Base-by-base conservation (phyloP, 768 basidiomycete species). In the Serendipita sp. region DNA sequence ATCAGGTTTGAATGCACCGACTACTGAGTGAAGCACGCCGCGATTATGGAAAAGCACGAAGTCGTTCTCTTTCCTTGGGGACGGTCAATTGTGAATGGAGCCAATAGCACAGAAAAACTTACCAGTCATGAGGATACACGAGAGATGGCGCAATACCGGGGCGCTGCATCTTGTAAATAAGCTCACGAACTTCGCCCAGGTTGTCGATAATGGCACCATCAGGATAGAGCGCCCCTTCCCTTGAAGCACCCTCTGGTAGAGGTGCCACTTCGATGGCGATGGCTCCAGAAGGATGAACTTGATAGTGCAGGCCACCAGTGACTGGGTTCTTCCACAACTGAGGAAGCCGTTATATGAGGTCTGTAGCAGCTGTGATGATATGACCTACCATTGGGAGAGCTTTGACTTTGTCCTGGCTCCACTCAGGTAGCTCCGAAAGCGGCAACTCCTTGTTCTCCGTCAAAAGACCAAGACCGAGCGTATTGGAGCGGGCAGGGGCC, bases 311-410 rank as follows among this genome's bases (percentile, higher is more conserved):
- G 1, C 76, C 75, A 26, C 84, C 83, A 13, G 91, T 95, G 5
- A 82, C 81, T 0, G 91, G 90, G 72, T 94, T 95, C 78, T 94
- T 94, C 93, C 93, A 95, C 4, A 86, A 71, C 86, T 91, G 65
- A 50, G 43, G 20, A 28, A 34, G 51, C 24, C 2, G 42, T 20
- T 9, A 9, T 7, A n/a, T 48, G 20, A 48, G 45, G 9, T 1
- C 5, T 38, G 14, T 38, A 5, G 7, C 7, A 14, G 14, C 34
- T 14, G 34, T 14, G 14, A 38, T 14, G 34, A 38, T 5, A 7
- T 3, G 17, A 67, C 77, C 45, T 64, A 79, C 82, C 64, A 89
- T 70, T 28, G 91, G 90, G 61, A 85, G 77, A 2, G 76, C 75
- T 78, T 92, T 89, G 69, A 86, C 64, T 71, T 81, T 86, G 42